Conservation (phyloP, 306 rosid species). For the Fragaria nilgerrensis region DNA sequence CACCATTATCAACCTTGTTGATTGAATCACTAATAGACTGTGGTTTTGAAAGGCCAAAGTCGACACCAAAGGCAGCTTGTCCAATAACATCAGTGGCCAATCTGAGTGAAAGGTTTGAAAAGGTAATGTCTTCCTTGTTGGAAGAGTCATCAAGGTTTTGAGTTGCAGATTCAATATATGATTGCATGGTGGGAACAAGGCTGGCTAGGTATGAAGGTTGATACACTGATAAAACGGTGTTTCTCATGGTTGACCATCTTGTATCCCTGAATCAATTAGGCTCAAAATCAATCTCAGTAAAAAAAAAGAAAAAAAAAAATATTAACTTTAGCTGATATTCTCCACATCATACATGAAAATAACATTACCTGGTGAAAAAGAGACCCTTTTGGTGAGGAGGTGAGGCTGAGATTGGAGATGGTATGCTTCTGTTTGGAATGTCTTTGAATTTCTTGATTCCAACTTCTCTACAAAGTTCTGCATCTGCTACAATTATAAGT, state of each 20-base stretch:
- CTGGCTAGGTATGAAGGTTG: conserved; percentile 77
- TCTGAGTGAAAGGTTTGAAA: conserved; percentile 69
- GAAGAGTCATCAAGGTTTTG: conserved; percentile 53
- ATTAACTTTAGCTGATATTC: not conserved
- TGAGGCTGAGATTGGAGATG: conserved; percentile 86
- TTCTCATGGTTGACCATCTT: conserved; percentile 91
- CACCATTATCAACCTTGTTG: conserved; percentile 11
- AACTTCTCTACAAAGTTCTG: conserved; percentile 84
- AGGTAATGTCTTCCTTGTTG: conserved; percentile 43
- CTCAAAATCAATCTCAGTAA: conserved; percentile 17
- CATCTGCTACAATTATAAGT: conserved; percentile 73
- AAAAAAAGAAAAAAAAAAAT: not conserved
- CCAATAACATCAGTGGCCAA: conserved; percentile 83
- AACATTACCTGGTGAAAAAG: conserved; percentile 68
- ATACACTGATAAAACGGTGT: conserved; percentile 65
- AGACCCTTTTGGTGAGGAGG: conserved; percentile 95
- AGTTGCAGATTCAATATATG: conserved; percentile 68
- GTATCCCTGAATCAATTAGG: conserved; percentile 53
- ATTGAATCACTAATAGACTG: conserved; percentile 34
- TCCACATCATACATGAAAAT: not conserved
- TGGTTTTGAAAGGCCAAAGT: conserved; percentile 67
- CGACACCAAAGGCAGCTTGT: conserved; percentile 88
- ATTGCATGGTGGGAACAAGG: conserved; percentile 83
- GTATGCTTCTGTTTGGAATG: conserved; percentile 75
- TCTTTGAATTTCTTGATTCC: conserved; percentile 81